Percentiles rank a stretch among this genome's conserved stretches.
Evolutionary conservation across 2,329 filamentous ascomycete genomes (phyloP).

Genomic region (Stenocarpella maydis): DNA sequence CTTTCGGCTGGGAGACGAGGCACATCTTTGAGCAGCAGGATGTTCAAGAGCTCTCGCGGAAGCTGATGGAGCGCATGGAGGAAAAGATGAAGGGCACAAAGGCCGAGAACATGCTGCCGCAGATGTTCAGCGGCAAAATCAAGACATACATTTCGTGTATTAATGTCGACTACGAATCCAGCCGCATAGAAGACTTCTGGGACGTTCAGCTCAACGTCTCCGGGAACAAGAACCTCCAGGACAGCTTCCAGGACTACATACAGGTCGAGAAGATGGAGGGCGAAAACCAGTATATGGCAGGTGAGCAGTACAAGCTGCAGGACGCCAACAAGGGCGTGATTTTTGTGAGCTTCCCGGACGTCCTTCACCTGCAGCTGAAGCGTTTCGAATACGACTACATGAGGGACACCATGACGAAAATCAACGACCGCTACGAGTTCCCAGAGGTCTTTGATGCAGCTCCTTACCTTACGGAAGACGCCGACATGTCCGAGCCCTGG

Average conservation of each 20-base stretch:
- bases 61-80: conserved; percentile 97
- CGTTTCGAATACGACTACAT: conserved; percentile 98
- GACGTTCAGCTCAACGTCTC: conserved; percentile 97
- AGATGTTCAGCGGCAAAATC: conserved; percentile 96
- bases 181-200: conserved; percentile 96
- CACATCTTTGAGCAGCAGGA: conserved; percentile 99
- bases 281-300: conserved; percentile 97
- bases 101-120: conserved; percentile 85
- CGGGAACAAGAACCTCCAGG: conserved; percentile 89
- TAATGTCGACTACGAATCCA: conserved; percentile 97
- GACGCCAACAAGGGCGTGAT: conserved; percentile 98
- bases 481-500: conserved; percentile 89
- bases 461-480: conserved; percentile 85
- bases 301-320: conserved; percentile 88
- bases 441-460: conserved; percentile 84
- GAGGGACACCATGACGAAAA: conserved; percentile 98
- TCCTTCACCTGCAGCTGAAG: conserved; percentile 94
- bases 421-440: conserved; percentile 92
- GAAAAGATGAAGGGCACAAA: conserved; percentile 98
- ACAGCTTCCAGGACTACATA: conserved; percentile 96
- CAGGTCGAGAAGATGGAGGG: conserved; percentile 96
- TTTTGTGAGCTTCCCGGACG: conserved; percentile 92
- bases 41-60: conserved; percentile 94
- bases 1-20: conserved; percentile 97
- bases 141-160: conserved; percentile 99